Evolutionary conservation across 2,329 filamentous ascomycete genomes (phyloP), one percentile per base, ranked within the genome.

Genomic region (Cordyceps farinosa): DNA sequence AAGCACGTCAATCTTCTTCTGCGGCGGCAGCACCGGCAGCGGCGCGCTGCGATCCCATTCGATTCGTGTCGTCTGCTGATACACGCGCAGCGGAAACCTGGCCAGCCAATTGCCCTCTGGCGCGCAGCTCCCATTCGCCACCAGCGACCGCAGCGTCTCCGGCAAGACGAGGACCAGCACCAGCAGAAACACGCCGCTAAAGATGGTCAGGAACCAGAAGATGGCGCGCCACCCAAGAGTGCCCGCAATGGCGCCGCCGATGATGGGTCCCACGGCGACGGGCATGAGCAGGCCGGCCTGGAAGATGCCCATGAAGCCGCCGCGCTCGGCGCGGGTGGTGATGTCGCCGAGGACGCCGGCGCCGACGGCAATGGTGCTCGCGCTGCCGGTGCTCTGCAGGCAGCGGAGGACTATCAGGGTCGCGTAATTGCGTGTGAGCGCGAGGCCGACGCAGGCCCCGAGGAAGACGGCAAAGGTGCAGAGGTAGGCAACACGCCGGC

Each of bases 341-440:
- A 87, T 77, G 66, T 89, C 87, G 1, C 81, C 82, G 4, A 88
- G 80, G 0, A 88, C 80, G 0, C 80, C 86, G 2, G 70, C 68
- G 5, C 72, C 71, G 17, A 89, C 75, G 0, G 86, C 80, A 32
- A 87, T 77, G 0, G 84, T 86, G 7, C 82, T 82, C 42, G 80
- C 82, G 65, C 79, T 82, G 0, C 85, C 84, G 0, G 78, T 74
- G 52, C 78, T 82, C 65, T 87, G 84, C 5, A 86, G 64, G 66
- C 79, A 80, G 10, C 84, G 74, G 13, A 86, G 69, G 1, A 84
- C 71, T 11, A 86, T 65, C 11, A 87, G 71, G 0, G 79, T 75
- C 0, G 74, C 72, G 65, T 79, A 83, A 65, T 72, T 78, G 8
- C 72, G 75, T 56, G 80, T 75, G 29, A 82, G 67, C 6, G 76